Evolutionary conservation across 1,284 basidiomycete species (phyloP), one percentile per base, ranked within the genome.

Genomic region (Termitomyces sp.): DNA sequence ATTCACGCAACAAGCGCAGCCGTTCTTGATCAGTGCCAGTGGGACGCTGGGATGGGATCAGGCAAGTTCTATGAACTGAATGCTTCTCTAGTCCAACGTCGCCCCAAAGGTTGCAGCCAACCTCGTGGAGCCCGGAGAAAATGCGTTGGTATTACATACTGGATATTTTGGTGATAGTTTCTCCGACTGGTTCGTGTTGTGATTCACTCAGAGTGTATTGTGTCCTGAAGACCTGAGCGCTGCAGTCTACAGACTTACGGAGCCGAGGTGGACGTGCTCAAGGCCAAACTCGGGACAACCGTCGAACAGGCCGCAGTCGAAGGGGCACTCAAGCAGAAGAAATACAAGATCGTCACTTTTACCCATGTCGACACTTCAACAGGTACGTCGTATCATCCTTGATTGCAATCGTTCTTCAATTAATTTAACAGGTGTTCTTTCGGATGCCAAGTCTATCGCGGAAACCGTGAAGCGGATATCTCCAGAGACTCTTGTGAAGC

Each of bases 41-140:
- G 95, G 95, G n/a, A 98, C 95, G 2, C 76, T 98, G 38, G 95
- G 95, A 33, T 97, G 95, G 94, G 87, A 90, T 67, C 86, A 90
- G 81, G 88, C 79, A 53, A 57, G 70, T 64, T 41, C 39, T 19
- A 49, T 33, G 13, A 24, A 36, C 30, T 21, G 47, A 15, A 17
- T 17, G 50, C 19, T 39, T 49, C 7, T 42, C 38, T 30, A 30
- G 40, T 9, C 48, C 34, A 33, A 49, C 38, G n/a, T 19, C 8
- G 13, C 12, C 46, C 62, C 3, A 34, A 47, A 89, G 82, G 86
- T 91, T 39, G 84, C 86, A 0, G 81, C 90, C 28, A 97, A 98
- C 70, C 78, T 97, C 44, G 76, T 96, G 24, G 85, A 89, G 71
- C 79, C 82, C 1, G 90, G 86, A 49, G 92, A 97, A 63, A 80